Evolutionary conservation across 495 filamentous ascomycete species (phyloP).

Genomic region (Neurospora sp.): DNA sequence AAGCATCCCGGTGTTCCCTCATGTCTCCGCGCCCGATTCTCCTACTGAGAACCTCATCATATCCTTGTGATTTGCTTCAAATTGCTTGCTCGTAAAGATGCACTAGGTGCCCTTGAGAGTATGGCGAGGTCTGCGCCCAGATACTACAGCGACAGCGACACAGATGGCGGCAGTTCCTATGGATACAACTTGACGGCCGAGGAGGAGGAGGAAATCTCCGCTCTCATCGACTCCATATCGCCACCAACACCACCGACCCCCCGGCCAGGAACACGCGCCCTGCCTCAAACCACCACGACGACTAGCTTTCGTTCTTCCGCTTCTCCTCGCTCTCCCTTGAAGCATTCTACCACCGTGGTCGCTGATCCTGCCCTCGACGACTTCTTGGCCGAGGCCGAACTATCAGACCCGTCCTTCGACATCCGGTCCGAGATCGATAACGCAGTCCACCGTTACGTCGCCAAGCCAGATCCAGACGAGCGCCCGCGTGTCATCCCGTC

Average conservation of each 20-base stretch:
- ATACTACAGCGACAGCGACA: constrained; percentile 28
- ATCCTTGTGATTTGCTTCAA: neutral
- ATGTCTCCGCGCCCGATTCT: neutral
- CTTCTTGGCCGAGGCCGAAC: constrained; percentile 4
- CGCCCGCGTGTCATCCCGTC: neutral
- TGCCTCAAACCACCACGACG: neutral
- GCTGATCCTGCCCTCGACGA: constrained; percentile 5
- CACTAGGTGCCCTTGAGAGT: neutral
- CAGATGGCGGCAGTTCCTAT: constrained; percentile 41
- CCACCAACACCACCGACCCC: constrained; percentile 1
- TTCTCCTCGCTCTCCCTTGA: neutral
- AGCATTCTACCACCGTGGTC: neutral
- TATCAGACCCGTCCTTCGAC: constrained; percentile 18
- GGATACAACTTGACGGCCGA: constrained; percentile 61
- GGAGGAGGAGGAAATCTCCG: constrained; percentile 35
- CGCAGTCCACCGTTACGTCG: neutral
- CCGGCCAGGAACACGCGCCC: neutral
- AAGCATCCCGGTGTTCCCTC: neutral
- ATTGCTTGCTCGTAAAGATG: neutral
- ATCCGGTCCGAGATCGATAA: neutral
- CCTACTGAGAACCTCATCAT: neutral
- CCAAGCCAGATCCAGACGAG: neutral
- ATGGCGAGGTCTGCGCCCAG: neutral
- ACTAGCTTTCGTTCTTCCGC: neutral
- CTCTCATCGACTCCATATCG: constrained; percentile 12